Evolutionary conservation across 495 filamentous ascomycete genomes (phyloP).

Genomic region (Aspergillus mulundensis): DNA sequence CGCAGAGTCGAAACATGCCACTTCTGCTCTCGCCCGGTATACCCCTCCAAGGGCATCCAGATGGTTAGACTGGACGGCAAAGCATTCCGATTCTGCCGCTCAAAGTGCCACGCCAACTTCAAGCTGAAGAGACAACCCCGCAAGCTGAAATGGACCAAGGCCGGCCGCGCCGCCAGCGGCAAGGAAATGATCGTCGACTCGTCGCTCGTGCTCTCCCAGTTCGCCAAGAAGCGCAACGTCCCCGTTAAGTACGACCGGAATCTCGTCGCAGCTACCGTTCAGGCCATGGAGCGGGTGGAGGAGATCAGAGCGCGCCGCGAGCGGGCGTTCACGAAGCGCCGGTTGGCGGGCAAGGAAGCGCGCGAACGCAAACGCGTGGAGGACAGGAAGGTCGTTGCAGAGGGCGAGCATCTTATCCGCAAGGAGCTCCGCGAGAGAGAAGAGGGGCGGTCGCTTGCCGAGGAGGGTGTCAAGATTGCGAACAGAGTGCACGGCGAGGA

Average conservation of each 20-base stretch:
- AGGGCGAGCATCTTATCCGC: slow-evolving; percentile 78
- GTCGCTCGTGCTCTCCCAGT: slow-evolving; percentile 84
- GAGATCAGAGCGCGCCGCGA: slow-evolving; percentile 84
- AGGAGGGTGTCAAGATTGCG: slow-evolving; percentile 18
- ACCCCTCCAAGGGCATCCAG: slow-evolving; percentile 86
- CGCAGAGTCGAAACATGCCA: slow-evolving; percentile 80
- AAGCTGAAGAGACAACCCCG: slow-evolving; percentile 94
- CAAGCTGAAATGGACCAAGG: slow-evolving; percentile 85
- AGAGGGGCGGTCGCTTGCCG: slow-evolving; percentile 39
- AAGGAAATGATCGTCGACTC: slow-evolving; percentile 95
- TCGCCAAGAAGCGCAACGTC: slow-evolving; percentile 88
- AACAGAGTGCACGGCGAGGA: slow-evolving; percentile 50
- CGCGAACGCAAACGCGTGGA: slow-evolving; percentile 61
- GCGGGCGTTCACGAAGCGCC: slow-evolving; percentile 84
- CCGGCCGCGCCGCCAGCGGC: slow-evolving; percentile 64
- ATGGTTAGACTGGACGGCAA: slow-evolving; percentile 54
- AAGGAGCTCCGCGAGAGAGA: slow-evolving; percentile 46
- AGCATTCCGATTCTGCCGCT: slow-evolving; percentile 61
- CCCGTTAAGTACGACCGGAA: slow-evolving; percentile 94
- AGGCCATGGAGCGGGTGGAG: slow-evolving; percentile 84
- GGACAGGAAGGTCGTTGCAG: slow-evolving; percentile 81
- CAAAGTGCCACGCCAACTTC: slow-evolving; percentile 97
- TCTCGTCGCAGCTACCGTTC: slow-evolving; percentile 77
- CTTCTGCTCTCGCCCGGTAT: slow-evolving; percentile 78
- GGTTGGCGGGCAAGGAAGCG: slow-evolving; percentile 85